Base-by-base conservation (phyloP, 2,329 filamentous ascomycete species). In the Colletotrichum karsti region DNA sequence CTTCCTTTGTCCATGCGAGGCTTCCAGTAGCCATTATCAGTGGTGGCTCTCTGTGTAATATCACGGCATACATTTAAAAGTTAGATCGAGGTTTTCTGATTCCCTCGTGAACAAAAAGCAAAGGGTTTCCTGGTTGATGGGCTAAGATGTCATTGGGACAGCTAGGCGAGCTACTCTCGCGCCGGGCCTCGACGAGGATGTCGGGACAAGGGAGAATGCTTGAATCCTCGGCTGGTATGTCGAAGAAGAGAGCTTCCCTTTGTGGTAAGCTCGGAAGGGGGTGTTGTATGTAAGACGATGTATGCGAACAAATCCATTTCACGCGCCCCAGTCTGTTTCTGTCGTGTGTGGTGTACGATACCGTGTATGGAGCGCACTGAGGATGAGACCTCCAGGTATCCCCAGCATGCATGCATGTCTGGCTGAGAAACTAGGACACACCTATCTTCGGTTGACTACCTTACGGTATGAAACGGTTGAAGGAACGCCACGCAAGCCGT, bases 1-100 rank as follows among this genome's bases (percentile, higher is more conserved):
- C 62, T 62, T 69, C 66, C 35, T 69, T 56, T 69, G 62, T 62
- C 51, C 26, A 67, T 61, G 41, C 42, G 62, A 69, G 62, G 62
- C 66, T 69, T 68, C 55, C 39, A 55, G 65, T 54, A 50, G 30
- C 41, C 41, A 42, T 44, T 54, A 54, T 39, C 18, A 41, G 33
- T 13, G 48, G 30, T n/a, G 55, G 66, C 66, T 57, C 41, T 28
- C 66, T 69, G 62, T 69, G 66, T 69, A 69, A 69, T 67, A 67
- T 51, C 66, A 67, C 62, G 66, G 62, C 46, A 67, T 53, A 61
- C 54, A 62, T 66, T 51, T 35, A 61, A 69, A 67, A 62, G 62
- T 69, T 55, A 39, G 30, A 48, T 37, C 33, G 42, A 62, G 55
- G 54, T 50, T 18, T 62, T 46, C 7, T 2, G 12, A 28, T 46